Evolutionary conservation across 1,284 basidiomycete genomes (phyloP), one percentile per base, ranked within the genome.

Genomic region (Phellinidium pouzarii): DNA sequence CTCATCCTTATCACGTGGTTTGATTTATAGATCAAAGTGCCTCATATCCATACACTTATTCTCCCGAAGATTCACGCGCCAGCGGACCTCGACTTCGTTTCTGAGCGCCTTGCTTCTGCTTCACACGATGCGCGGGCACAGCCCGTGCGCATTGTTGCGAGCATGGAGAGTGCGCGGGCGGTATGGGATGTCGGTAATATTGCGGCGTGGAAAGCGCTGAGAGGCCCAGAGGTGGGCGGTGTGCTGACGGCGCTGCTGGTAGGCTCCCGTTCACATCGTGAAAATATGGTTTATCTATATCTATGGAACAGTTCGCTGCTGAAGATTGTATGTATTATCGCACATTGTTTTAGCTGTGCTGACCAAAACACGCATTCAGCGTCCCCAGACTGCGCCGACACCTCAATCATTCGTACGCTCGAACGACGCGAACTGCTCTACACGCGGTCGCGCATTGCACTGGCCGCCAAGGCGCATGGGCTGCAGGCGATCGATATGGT

Each of bases 401-500:
- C 93, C 0, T 84, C 82, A 1, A 84, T 97, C 55, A 75, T 86
- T 29, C 83, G 94, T n/a, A 89, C 92, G 1, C 64, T 73, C 1
- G 79, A 81, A 7, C 79, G 89, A 19, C 72, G 73, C 46, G 92
- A 95, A 62, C 71, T 98, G 19, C 76, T 94, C 4, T 92, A 83
- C 61, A 87, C 92, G 2, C 82, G 94, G n/a, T 91, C 91, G 0
- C 78, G 85, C 54, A 80, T 96, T 52, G 90, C 87, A 7, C 80
- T 89, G 22, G 80, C 84, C 0, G 92, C 94, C 9, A 93, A 89
- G 64, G 91, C 92, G 3, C 91, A 85, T 62, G 80, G 80, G 0
- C 72, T 96, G 1, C 79, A 86, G 37, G 89, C 93, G 1, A 91
- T 98, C 63, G 93, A 95, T 65, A 89, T 95, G 85, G 92, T 95